Conservation (phyloP, 495 filamentous ascomycete species). For the Massariosphaeria phaeospora region DNA sequence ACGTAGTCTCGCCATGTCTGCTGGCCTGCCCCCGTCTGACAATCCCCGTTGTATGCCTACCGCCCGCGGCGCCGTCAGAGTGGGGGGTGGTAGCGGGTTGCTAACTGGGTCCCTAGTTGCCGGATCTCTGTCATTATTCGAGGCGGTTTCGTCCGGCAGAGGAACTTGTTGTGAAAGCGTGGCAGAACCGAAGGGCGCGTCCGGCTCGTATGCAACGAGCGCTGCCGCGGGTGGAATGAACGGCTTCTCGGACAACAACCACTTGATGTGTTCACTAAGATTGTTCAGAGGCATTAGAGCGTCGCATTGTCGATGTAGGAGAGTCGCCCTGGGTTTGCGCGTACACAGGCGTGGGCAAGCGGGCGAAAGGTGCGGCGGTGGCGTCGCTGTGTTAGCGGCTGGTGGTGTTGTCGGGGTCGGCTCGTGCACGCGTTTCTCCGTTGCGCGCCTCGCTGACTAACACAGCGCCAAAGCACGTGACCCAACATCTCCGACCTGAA, state of each 20-base stretch:
- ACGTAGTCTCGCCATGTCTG: slow-evolving; percentile 55
- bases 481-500: too few relatives aligned
- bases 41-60: slow-evolving; percentile 6
- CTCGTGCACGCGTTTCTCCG: slow-evolving; percentile 18
- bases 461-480: slow-evolving; percentile 21
- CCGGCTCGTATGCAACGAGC: slow-evolving; percentile 21
- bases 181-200: slow-evolving; percentile 14
- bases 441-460: slow-evolving; percentile 18
- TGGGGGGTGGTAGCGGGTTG: slow-evolving; percentile 7
- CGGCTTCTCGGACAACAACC: slow-evolving; percentile 51
- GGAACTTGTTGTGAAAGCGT: slow-evolving; percentile 8
- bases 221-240: slow-evolving; percentile 35
- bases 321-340: background rate
- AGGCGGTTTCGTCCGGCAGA: background rate
- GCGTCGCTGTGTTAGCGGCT: background rate
- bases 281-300: slow-evolving; percentile 63
- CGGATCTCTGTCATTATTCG: slow-evolving; percentile 16
- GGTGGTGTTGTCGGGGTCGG: slow-evolving; percentile 1
- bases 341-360: too few relatives aligned
- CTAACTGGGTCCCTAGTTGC: background rate
- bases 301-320: slow-evolving; percentile 24
- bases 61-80: background rate
- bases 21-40: slow-evolving; percentile 12
- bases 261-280: slow-evolving; percentile 53
- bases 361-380: background rate